Evolutionary conservation across 768 basidiomycete genomes (phyloP), one percentile per base, ranked within the genome.

Genomic region (Boletus eberwhitei): DNA sequence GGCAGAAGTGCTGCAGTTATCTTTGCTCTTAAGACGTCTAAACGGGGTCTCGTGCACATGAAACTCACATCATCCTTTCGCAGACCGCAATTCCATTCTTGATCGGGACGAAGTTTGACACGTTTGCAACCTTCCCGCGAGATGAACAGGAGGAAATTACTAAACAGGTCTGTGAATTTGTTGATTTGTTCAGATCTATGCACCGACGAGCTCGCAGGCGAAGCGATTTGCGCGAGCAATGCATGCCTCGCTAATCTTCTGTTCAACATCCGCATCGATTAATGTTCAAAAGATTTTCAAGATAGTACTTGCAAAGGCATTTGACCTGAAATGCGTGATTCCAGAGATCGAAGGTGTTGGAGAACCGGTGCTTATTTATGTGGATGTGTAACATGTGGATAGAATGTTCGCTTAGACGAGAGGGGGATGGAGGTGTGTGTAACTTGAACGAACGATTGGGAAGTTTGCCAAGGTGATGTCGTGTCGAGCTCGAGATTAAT

Each of bases 261-360:
- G 96, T 75, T 98, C 96, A 48, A 99, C 97, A 45, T 92, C 93
- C 45, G 95, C 96, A 60, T 95, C 95, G 57, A 97, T 98, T 78
- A 99, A 99, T 74, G 96, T 99, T 51, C 97, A 99, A 79, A 99
- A 99, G 79, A 96, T 96, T 61, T 96, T 96, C 84, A 95, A 97
- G 79, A 97, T 97, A 72, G 93, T 96, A 42, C 82, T 96, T 47
- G 90, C 93, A 45, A 96, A 98, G 68, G 94, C 95, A 32, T 98
- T 98, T 66, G 97, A 98, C 75, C 83, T 98, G 61, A 98, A 98
- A 82, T 98, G 95, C 68, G 93, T 95, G 63, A 95, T 98, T 63
- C 94, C 95, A 26, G 96, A 98, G 76, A 97, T 98, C 61, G 92
- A 94, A 69, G 91, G 93, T 44, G 90, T 95, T 26, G 97, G 96